phyloP scores from a whole-genome alignment of 345 rosid genomes.

The Reutealis trisperma region DNA sequence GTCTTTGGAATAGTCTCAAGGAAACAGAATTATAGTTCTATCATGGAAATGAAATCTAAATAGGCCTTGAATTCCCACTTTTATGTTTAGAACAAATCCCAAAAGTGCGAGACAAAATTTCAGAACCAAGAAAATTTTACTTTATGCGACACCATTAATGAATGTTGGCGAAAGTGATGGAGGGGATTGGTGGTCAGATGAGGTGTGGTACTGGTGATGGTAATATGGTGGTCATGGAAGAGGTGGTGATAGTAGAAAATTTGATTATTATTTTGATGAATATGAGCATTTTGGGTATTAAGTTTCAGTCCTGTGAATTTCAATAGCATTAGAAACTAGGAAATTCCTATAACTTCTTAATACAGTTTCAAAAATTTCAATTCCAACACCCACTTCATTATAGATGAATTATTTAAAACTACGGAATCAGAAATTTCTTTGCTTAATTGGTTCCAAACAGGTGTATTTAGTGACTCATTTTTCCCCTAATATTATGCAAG shows the following conservation, averaged over 20 bases:
- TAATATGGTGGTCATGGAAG: neutral
- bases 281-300: neutral
- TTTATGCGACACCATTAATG: too few relatives aligned
- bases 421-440: neutral
- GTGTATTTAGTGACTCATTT: too few relatives aligned
- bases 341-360: neutral
- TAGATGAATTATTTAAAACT: neutral
- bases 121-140: neutral
- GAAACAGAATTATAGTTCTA: neutral
- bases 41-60: neutral
- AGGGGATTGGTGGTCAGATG: neutral
- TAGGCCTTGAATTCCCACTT: neutral
- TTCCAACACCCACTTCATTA: neutral
- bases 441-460: conserved; percentile 2
- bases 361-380: neutral
- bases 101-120: neutral
- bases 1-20: neutral
- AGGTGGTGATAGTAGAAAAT: neutral
- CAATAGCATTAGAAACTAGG: neutral
- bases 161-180: neutral
- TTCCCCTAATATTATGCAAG: neutral
- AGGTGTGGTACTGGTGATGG: neutral
- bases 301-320: neutral
- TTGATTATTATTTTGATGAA: neutral
- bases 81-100: neutral